phyloP scores from a whole-genome alignment of 1,284 basidiomycete species.

The Pseudozyma sp. region DNA sequence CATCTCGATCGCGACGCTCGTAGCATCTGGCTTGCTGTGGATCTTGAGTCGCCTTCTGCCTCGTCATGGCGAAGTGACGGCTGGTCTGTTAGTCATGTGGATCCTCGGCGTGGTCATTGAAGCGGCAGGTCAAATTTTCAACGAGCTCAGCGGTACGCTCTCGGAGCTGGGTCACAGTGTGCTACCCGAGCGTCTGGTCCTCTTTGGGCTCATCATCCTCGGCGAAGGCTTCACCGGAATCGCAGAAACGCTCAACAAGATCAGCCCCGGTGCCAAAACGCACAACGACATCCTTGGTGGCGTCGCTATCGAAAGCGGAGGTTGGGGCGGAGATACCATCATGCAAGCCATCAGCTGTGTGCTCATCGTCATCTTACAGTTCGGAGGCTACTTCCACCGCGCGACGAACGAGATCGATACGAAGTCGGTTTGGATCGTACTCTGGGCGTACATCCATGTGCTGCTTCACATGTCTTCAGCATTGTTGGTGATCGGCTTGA shows the following conservation, averaged over 20 bases:
- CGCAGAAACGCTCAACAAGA: constrained; percentile 37
- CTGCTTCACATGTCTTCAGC: constrained; percentile 46
- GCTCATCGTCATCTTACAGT: constrained; percentile 44
- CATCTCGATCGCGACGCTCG: constrained; percentile 22
- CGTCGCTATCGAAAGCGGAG: constrained; percentile 28
- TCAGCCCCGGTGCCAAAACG: constrained; percentile 40
- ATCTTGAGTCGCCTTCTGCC: constrained; percentile 31
- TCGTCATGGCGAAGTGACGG: constrained; percentile 14
- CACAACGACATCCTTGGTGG: constrained; percentile 10
- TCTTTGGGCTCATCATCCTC: constrained; percentile 49
- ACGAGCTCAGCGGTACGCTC: constrained; percentile 32
- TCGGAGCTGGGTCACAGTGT: constrained; percentile 21
- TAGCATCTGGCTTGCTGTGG: constrained; percentile 39
- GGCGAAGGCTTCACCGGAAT: constrained; percentile 50
- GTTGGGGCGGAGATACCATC: constrained; percentile 42
- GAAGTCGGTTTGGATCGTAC: constrained; percentile 20
- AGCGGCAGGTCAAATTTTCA: constrained; percentile 18
- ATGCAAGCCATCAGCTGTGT: constrained; percentile 33
- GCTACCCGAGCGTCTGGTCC: constrained; percentile 36
- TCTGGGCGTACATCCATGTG: constrained; percentile 46
- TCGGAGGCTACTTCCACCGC: constrained; percentile 44
- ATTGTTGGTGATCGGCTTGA: constrained; percentile 42
- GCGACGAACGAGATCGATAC: constrained; percentile 29
- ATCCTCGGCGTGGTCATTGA: constrained; percentile 37
- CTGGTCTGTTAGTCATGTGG: constrained; percentile 44